Conservation (phyloP, 2,329 filamentous ascomycete species). For the Cladosporium cucumerinum region DNA sequence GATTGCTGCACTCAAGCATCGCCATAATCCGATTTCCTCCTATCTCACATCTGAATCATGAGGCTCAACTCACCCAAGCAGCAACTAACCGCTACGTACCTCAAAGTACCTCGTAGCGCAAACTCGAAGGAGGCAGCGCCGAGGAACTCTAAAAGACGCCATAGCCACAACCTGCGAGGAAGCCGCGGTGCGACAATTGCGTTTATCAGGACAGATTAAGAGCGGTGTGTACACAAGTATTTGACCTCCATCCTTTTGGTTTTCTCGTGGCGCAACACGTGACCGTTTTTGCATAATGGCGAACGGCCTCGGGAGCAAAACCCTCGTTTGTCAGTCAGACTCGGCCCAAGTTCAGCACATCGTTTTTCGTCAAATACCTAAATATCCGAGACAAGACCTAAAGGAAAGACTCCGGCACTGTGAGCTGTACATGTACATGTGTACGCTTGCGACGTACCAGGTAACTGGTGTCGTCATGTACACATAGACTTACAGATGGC, state of each 20-base stretch:
- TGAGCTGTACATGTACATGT: neutral
- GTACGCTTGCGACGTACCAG: neutral
- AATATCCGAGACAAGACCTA: neutral
- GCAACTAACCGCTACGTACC: slow-evolving; percentile 1
- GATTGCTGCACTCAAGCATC: neutral
- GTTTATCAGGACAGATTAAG: neutral
- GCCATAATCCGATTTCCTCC: neutral
- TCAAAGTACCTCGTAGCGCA: neutral
- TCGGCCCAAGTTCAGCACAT: neutral
- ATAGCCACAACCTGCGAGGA: neutral
- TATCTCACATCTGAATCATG: neutral
- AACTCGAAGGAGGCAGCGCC: slow-evolving; percentile 1
- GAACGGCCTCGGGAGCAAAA: neutral
- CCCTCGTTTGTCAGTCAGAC: neutral
- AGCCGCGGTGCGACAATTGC: neutral
- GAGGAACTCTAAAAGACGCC: neutral
- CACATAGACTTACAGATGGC: neutral
- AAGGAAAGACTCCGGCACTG: neutral
- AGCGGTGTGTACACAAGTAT: neutral
- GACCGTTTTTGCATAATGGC: neutral
- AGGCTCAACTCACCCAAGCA: neutral
- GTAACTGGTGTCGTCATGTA: neutral
- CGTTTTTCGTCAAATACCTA: neutral
- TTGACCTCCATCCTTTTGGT: neutral
- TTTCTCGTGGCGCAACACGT: neutral